Evolutionary conservation across 495 filamentous ascomycete genomes (phyloP), one percentile per base, ranked within the genome.

Genomic region (Immersiella caudata): DNA sequence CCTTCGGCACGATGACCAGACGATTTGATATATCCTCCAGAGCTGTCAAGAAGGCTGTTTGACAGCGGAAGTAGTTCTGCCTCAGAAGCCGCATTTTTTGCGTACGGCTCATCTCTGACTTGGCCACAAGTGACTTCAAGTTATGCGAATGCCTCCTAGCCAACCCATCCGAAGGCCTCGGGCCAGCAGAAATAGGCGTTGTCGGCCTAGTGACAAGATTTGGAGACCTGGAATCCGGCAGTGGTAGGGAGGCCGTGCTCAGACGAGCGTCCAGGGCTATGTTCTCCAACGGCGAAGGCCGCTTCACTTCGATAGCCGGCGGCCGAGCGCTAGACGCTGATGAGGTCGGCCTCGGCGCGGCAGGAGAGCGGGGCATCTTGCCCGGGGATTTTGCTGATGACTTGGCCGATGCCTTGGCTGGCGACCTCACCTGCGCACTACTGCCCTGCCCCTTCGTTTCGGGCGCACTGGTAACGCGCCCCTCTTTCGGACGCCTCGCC

Each of bases 1-100:
- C 86, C 75, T 92, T 93, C 20, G 89, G 89, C 21, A 93, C 89
- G 57, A 86, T 80, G 9, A 93, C 88, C 60, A 93, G 79, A 25
- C 89, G 87, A 73, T 91, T 91, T 12, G 90, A 93, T 64, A 93
- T 92, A 72, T 89, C 88, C 72, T 92, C 89, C 11, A 93, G 81
- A 18, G 90, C 90, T 9, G 85, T 84, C 46, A 93, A 71, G 73
- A 93, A 90, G 61, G 89, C 88, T 1, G 88, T 92, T 74, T 93
- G 84, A 63, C 85, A 88, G 7, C 89, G 83, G 71, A 91, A 92
- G 68, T 93, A 93, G 73, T 93, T 91, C 65, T 90, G 85, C 64
- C 88, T 80, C 59, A 93, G 75, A 40, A 91, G 76, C 62, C 85
- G 85, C 46, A 83, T 81, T 72, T 88, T 90, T 73, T 90, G 87